Conservation (phyloP, 2,329 filamentous ascomycete genomes). For the Colletotrichum sp. region DNA sequence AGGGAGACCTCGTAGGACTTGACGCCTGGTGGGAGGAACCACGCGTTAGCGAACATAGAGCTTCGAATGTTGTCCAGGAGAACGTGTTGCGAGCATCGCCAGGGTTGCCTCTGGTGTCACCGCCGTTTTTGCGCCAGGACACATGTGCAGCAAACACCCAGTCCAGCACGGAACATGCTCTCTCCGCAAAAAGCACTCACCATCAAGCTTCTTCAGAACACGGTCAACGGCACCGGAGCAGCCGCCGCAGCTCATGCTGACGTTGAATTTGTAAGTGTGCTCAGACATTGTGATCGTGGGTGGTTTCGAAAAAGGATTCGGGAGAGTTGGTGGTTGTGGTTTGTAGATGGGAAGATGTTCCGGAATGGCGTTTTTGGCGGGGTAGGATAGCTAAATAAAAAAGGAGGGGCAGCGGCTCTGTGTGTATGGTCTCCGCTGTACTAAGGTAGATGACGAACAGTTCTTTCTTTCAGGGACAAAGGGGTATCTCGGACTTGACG, state of each 20-base stretch:
- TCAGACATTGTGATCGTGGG: constrained; percentile 65
- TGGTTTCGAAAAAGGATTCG: neutral
- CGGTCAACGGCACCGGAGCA: constrained; percentile 95
- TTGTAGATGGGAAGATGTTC: constrained; percentile 4
- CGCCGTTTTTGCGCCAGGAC: neutral
- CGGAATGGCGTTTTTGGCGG: constrained; percentile 18
- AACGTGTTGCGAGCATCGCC: neutral
- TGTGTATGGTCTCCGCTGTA: neutral
- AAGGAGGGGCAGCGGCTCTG: constrained; percentile 11
- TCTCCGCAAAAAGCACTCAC: constrained; percentile 55
- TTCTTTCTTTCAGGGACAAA: neutral
- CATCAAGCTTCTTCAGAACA: constrained; percentile 89
- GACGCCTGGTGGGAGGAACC: constrained; percentile 65
- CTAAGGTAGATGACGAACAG: neutral
- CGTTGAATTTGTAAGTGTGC: constrained; percentile 94
- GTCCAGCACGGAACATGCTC: neutral
- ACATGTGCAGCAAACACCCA: neutral
- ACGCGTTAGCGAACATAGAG: neutral
- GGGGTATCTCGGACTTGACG: neutral
- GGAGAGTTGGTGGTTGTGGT: neutral
- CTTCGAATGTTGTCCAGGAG: neutral
- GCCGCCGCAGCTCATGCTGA: constrained; percentile 93
- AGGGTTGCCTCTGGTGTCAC: neutral
- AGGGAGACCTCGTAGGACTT: constrained; percentile 88
- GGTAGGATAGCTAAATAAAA: constrained; percentile 4